phyloP scores from a whole-genome alignment of 495 filamentous ascomycete genomes.

The Cairneyella variabilis region DNA sequence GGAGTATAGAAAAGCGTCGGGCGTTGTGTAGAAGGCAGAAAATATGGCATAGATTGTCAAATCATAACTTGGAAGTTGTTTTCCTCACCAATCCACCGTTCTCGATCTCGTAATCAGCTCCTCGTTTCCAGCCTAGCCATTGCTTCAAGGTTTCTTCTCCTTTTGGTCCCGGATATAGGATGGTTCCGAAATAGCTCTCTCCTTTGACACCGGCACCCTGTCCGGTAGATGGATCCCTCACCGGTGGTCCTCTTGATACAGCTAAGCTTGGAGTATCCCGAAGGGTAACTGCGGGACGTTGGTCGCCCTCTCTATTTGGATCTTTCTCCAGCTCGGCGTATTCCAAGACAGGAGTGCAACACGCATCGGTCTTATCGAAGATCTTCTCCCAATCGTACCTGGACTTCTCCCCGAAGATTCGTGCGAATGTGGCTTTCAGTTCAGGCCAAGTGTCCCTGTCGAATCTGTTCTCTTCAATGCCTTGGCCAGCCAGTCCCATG shows the following conservation, averaged over 20 bases:
- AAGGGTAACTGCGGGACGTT: conserved; percentile 70
- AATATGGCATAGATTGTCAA: neutral
- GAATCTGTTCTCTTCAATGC: conserved; percentile 49
- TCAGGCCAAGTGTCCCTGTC: conserved; percentile 63
- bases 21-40: conserved; percentile 10
- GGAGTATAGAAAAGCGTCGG: neutral
- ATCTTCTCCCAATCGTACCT: conserved; percentile 77
- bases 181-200: conserved; percentile 58
- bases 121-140: conserved; percentile 79
- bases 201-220: conserved; percentile 48
- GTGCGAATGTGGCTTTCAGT: conserved; percentile 56
- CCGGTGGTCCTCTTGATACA: conserved; percentile 20
- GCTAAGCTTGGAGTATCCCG: conserved; percentile 55
- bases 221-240: conserved; percentile 32
- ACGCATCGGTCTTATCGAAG: conserved; percentile 89
- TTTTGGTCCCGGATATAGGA: conserved; percentile 62
- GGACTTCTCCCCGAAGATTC: conserved; percentile 67
- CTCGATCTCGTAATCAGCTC: conserved; percentile 61
- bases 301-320: conserved; percentile 58
- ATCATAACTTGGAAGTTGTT: conserved; percentile 27
- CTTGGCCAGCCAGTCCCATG: conserved; percentile 48
- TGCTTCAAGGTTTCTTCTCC: conserved; percentile 63
- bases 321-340: conserved; percentile 65
- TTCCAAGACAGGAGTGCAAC: conserved; percentile 80
- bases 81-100: conserved; percentile 52